Percentiles rank a stretch among this genome's conserved stretches.
These are phyloP conservation scores for Verruconis gallopava DNA, from an alignment of 2,329 filamentous ascomycete genomes.

Conservation along the genomic window DNA sequence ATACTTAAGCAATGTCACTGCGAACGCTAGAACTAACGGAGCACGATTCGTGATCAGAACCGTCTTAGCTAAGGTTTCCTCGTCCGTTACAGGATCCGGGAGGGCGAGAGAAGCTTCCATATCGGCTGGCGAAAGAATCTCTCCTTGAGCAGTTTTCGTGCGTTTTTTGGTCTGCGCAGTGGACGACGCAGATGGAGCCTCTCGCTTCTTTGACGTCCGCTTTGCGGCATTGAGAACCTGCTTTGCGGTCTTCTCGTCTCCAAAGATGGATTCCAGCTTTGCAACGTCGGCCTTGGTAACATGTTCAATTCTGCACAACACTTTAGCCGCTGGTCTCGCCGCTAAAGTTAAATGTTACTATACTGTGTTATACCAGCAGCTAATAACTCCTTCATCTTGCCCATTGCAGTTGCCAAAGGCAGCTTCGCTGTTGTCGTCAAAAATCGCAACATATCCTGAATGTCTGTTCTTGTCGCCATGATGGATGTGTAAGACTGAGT, in stretches of 20 bases:
- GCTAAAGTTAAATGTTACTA: background rate
- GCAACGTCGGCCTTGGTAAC: conserved; percentile 36
- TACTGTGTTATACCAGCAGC: conserved; percentile 20
- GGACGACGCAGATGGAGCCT: conserved; percentile 17
- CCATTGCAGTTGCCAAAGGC: conserved; percentile 40
- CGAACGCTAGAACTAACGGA: conserved; percentile 70
- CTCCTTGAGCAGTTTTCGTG: conserved; percentile 19
- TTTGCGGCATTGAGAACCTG: conserved; percentile 46
- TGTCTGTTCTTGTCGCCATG: conserved; percentile 15
- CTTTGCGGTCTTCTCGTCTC: conserved; percentile 42
- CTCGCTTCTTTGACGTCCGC: conserved; percentile 42
- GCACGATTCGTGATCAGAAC: conserved; percentile 64
- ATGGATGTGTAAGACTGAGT: background rate
- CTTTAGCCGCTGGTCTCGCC: background rate
- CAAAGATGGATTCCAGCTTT: conserved; percentile 30
- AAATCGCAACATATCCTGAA: conserved; percentile 41
- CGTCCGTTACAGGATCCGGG: conserved; percentile 40
- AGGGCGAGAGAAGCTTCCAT: conserved; percentile 51
- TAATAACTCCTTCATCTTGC: conserved; percentile 42
- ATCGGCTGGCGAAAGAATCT: conserved; percentile 34
- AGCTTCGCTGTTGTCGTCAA: conserved; percentile 45
- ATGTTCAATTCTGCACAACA: conserved; percentile 18
- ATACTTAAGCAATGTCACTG: conserved; percentile 57
- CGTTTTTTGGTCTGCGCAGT: conserved; percentile 27
- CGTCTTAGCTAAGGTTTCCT: conserved; percentile 45